Conservation (phyloP, 768 basidiomycete genomes). For the Lentinula raphanica region DNA sequence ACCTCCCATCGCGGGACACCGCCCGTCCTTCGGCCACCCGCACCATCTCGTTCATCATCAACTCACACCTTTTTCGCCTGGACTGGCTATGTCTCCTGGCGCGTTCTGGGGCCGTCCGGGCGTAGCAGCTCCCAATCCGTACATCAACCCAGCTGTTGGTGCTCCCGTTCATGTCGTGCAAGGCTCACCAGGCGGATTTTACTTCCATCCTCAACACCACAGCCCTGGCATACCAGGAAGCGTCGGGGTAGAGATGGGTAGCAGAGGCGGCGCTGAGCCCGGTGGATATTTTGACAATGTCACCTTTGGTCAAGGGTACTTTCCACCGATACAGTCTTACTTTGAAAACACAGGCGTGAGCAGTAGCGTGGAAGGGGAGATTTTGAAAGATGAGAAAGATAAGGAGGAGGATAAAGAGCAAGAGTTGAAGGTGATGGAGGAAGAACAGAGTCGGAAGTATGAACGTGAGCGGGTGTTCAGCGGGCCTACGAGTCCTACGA, state of each 20-base stretch:
- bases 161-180: slow-evolving; percentile 41
- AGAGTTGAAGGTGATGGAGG: slow-evolving; percentile 3
- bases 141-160: slow-evolving; percentile 57
- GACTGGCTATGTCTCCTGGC: slow-evolving; percentile 66
- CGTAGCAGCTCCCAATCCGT: slow-evolving; percentile 26
- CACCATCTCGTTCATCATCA: slow-evolving; percentile 8
- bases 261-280: slow-evolving; percentile 20
- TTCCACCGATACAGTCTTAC: slow-evolving; percentile 21
- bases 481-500: neutral
- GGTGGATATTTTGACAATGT: slow-evolving; percentile 38
- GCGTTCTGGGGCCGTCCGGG: slow-evolving; percentile 67
- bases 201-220: neutral
- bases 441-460: slow-evolving; percentile 7
- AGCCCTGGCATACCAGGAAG: slow-evolving; percentile 22
- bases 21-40: slow-evolving; percentile 8
- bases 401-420: slow-evolving; percentile 3
- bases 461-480: slow-evolving; percentile 1
- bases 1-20: slow-evolving; percentile 13
- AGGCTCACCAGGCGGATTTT: slow-evolving; percentile 7
- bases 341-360: slow-evolving; percentile 6
- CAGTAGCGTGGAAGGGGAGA: slow-evolving; percentile 29
- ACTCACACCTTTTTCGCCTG: slow-evolving; percentile 56
- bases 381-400: slow-evolving; percentile 22
- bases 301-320: slow-evolving; percentile 24
- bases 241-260: slow-evolving; percentile 20